These are phyloP conservation scores for Emericellopsis cladophorae DNA, from an alignment of 2,329 filamentous ascomycete genomes.

Conservation along the genomic window DNA sequence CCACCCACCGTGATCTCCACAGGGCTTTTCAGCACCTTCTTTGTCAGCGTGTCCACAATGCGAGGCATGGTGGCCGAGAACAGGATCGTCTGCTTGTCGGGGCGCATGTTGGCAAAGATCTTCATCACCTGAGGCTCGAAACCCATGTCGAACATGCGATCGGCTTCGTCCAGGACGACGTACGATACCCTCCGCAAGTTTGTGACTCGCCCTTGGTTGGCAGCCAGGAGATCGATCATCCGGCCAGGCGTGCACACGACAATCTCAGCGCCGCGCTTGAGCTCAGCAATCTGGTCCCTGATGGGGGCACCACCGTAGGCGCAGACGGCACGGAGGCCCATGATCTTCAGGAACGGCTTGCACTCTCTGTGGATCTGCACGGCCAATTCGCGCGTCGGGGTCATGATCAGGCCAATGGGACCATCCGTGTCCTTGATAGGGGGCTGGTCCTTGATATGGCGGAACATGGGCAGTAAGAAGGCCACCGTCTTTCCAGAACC, in stretches of 20 bases:
- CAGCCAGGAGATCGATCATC: conserved; percentile 87
- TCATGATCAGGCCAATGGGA: conserved; percentile 79
- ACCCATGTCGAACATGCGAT: conserved; percentile 99
- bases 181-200: conserved; percentile 85
- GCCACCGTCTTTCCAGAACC: conserved; percentile 96
- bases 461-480: conserved; percentile 92
- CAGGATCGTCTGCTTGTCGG: conserved; percentile 84
- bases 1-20: conserved; percentile 90
- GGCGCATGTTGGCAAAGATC: conserved; percentile 82
- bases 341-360: conserved; percentile 82
- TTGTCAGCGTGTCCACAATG: conserved; percentile 81
- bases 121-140: conserved; percentile 98
- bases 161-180: conserved; percentile 90
- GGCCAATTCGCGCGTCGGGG: conserved; percentile 85
- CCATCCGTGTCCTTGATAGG: conserved; percentile 75
- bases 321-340: conserved; percentile 76
- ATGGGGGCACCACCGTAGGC: conserved; percentile 93
- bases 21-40: conserved; percentile 75
- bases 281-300: conserved; percentile 91
- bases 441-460: conserved; percentile 90
- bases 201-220: conserved; percentile 88
- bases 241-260: conserved; percentile 91
- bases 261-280: conserved; percentile 91
- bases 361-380: conserved; percentile 91
- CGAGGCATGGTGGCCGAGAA: conserved; percentile 95